A percentile compares a stretch with the other conserved stretches of the same genome.
phyloP scores from a whole-genome alignment of 139 green algal genomes.

The Micromonas pusilla region DNA sequence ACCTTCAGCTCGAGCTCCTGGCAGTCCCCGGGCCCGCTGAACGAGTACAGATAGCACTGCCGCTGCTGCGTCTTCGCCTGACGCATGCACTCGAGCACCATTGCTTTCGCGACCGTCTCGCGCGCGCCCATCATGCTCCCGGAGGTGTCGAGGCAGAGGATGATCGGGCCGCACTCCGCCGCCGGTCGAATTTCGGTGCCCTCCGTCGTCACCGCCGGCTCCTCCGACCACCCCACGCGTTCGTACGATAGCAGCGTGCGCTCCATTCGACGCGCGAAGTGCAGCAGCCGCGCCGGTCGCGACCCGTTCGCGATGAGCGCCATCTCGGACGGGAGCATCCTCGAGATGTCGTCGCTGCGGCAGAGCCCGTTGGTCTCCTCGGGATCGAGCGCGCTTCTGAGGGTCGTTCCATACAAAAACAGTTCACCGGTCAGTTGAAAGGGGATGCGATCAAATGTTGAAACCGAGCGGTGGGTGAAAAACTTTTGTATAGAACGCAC shows the following conservation, averaged over 20 bases:
- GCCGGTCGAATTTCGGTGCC: slow-evolving; percentile 56
- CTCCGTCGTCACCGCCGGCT: slow-evolving; percentile 11
- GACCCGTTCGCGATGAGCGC: slow-evolving; percentile 20
- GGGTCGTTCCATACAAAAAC: too few species aligned
- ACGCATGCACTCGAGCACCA: slow-evolving; percentile 67
- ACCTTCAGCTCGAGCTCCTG: slow-evolving; percentile 35
- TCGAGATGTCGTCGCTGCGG: slow-evolving; percentile 34
- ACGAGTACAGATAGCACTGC: slow-evolving; percentile 36
- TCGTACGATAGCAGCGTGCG: slow-evolving; percentile 37
- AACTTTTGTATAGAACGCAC: too few species aligned
- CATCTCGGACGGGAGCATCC: slow-evolving; percentile 35
- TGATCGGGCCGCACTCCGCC: slow-evolving; percentile 69
- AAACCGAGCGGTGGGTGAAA: too few species aligned
- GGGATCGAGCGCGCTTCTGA: slow-evolving; percentile 22
- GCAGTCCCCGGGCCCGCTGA: slow-evolving; percentile 32
- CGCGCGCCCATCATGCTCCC: slow-evolving; percentile 60
- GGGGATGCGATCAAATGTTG: too few species aligned
- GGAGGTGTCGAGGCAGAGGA: slow-evolving; percentile 84
- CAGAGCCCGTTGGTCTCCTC: slow-evolving; percentile 30
- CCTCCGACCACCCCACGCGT: slow-evolving; percentile 33
- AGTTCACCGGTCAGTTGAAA: too few species aligned
- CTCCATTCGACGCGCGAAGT: slow-evolving; percentile 31
- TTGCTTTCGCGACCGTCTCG: slow-evolving; percentile 78
- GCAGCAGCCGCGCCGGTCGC: slow-evolving; percentile 8
- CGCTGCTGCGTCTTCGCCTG: slow-evolving; percentile 29